Evolutionary conservation across 768 basidiomycete species (phyloP), one percentile per base, ranked within the genome.

Genomic region (Lactarius trivialis): DNA sequence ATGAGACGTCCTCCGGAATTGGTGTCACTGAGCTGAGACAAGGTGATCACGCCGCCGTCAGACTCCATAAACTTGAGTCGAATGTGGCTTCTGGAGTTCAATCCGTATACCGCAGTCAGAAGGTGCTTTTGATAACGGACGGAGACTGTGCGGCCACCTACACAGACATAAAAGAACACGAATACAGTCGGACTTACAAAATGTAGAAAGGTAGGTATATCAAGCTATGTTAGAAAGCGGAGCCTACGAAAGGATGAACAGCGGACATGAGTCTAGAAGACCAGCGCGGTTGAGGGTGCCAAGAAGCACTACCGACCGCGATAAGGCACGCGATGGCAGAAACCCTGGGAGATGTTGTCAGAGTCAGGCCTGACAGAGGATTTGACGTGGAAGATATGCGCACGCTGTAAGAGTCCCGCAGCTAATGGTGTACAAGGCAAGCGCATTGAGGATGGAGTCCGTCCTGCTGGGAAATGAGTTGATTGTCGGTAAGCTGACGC

Each of bases 1-100:
- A 17, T 28, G 17, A 14, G 21, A 28, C n/a, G 17, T 28, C 8
- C 32, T 7, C 11, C 17, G 17, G 51, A 52, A 33, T 52, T 7
- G 51, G 28, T 32, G 30, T 30, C 28, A 19, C 17, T 9, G 28
- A 52, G 51, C 32, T 52, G 51, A 12, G 51, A 52, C 1, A 52
- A 9, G 17, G 28, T 32, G 32, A 52, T 52, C 17, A 2, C 51
- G 51, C 51, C 30, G 8, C 28, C 30, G 32, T 52, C 28, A 17
- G 51, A 52, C n/a, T 30, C 51, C 51, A 52, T 52, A 52, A 52
- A 32, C 51, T 52, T 52, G n/a, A 19, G 51, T n/a, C 51, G 51
- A 30, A 52, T 52, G 30, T 52, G 51, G 30, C 19, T 21, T 52
- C 51, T 52, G 30, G 51, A 52, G 30, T 52, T 52, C 30, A 52